Base-by-base conservation (phyloP, 352 stramenopile genomes). In the Globisporangium abappressorium region DNA sequence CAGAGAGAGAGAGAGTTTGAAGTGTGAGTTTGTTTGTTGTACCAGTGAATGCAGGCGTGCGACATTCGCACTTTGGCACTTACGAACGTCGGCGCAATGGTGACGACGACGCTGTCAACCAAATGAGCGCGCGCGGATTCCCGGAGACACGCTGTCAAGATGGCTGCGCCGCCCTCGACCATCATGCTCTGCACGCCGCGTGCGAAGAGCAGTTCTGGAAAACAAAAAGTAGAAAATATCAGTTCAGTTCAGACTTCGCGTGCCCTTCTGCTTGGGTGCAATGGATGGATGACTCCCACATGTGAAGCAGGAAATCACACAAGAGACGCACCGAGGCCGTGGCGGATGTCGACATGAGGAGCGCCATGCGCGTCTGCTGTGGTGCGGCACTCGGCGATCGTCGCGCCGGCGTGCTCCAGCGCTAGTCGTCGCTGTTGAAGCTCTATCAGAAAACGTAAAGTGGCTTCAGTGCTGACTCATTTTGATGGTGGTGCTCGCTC, bases 31-130 rank as follows among this genome's bases (percentile, higher is more conserved):
- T 58, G 47, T 26, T 46, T 7, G 53, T 36, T 33, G 53, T 64
- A 36, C 24, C 24, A 20, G n/a, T 55, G 54, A 15, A 47, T n/a
- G 54, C 14, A 5, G 54, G 0, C 28, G 41, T 65, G 22, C 24
- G 41, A 57, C 7, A 66, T 30, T 30, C 47, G 54, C 30, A 81
- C 81, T 65, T 34, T 30, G 47, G 54, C 24, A 81, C 81, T 65
- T 81, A 97, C 86, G 65, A 95, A 94, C 12, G 75, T 85, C 3
- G 89, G 89, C 3, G 89, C 86, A 30, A 97, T 76, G 9, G 89
- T 97, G 64, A 97, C 70, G 33, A 97, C 64, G 9, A 87, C 81
- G 34, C 81, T 77, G 61, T 91, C 76, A 30, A 97, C 74, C 24
- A 94, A 71, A n/a, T 81, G 77, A 11, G 49, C 18, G 12, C 64